Base-by-base conservation (phyloP, 495 filamentous ascomycete genomes). In the Clavariopsis aquatica region DNA sequence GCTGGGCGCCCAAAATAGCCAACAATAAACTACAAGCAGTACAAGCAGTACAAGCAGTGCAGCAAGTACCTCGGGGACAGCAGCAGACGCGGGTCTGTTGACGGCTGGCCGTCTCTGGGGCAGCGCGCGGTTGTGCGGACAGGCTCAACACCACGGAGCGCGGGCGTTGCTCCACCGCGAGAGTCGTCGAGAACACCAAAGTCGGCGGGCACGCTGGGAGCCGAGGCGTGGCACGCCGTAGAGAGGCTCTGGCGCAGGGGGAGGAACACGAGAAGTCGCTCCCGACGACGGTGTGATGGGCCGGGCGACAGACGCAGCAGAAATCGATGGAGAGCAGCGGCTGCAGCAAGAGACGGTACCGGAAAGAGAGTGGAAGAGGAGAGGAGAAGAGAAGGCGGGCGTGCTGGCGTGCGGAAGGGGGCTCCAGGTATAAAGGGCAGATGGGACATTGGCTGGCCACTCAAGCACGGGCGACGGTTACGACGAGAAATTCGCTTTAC, bases 131-230 rank as follows among this genome's bases (percentile, higher is more conserved):
- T 10, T 28, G 57, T 9, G 34, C 13, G 29, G 36, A 56, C 56
- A 29, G 56, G 27, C 57, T 62, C 65, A 68, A 68, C 65, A 68
- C 65, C 65, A 63, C 45, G 55, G 24, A 46, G 26, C 26, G 43
- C 26, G 17, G 28, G 41, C 51, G 34, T 17, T 19, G 20, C 38
- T 31, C 20, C 31, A 57, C 62, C 26, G 34, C 60, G 52, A 49
- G 15, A 20, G 57, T 62, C 38, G 65, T 52, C 65, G 65, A 63
- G 65, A 62, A 62, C 59, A 60, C 49, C 26, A 58, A 64, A 68
- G 12, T 24, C 46, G 55, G 55, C 17, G 55, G 43, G 55, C 60
- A 64, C 38, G 45, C 17, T 34, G 52, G 41, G 53, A 19, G 47
- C 52, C 19, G 26, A n/a, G 51, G 6, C 20, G 54, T 2, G 24